Percentiles rank a stretch among this genome's conserved stretches.
phyloP scores from a whole-genome alignment of 306 rosid genomes.

The Hylodesmum podocarpum region DNA sequence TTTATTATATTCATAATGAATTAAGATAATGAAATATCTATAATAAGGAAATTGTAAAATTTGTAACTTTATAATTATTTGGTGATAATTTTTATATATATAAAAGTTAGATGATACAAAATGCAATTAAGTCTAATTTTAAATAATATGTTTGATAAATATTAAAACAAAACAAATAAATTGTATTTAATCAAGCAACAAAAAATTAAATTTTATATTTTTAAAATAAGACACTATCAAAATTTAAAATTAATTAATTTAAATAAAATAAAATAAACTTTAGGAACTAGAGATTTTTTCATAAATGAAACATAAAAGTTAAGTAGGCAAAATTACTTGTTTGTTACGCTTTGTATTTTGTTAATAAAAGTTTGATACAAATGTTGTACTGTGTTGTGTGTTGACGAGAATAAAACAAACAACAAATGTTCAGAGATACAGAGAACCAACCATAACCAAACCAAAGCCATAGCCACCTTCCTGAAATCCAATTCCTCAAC shows the following conservation, averaged over 20 bases:
- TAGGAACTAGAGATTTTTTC: not conserved
- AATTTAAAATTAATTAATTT: not conserved
- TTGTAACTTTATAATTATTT: no score
- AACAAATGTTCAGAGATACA: not conserved
- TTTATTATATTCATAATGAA: no score
- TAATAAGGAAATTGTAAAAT: no score
- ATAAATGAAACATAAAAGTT: not conserved
- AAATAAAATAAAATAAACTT: not conserved
- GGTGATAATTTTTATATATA: no score
- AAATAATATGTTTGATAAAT: not conserved
- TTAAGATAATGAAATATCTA: no score
- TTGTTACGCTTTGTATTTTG: not conserved
- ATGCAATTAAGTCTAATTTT: no score
- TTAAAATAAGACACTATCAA: not conserved
- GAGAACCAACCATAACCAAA: not conserved
- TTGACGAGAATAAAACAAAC: not conserved
- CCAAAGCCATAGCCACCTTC: conserved; percentile 29
- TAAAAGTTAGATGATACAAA: no score
- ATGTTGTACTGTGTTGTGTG: not conserved
- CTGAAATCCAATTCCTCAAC: conserved; percentile 23
- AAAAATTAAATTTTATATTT: not conserved
- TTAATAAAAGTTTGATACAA: not conserved
- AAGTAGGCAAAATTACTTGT: not conserved
- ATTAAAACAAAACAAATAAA: not conserved
- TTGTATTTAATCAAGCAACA: no score